Conservation (phyloP, 352 stramenopile species). For the Aphanomyces euteiches region DNA sequence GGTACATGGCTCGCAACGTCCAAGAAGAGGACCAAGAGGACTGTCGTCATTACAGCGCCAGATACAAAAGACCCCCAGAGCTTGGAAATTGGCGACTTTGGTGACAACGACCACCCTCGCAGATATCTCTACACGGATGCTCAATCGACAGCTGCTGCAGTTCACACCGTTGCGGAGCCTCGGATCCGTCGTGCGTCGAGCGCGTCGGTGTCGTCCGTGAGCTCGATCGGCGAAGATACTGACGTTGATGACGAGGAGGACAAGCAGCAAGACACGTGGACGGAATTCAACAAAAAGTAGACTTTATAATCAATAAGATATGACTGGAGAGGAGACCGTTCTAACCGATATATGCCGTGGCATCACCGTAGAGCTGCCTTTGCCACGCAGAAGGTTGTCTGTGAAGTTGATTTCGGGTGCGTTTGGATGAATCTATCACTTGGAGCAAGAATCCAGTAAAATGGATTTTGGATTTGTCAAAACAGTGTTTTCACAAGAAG, state of each 20-base stretch:
- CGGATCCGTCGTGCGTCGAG: not conserved
- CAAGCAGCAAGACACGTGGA: not conserved
- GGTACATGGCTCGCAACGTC: slow-evolving; percentile 2
- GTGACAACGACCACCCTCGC: slow-evolving; percentile 3
- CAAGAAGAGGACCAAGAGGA: not conserved
- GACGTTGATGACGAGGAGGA: not conserved
- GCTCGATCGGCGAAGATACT: no score
- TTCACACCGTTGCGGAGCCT: not conserved
- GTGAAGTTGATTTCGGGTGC: no score
- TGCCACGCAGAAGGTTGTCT: no score
- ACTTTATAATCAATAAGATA: not conserved
- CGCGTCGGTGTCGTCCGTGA: not conserved
- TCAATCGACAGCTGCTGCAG: slow-evolving; percentile 2
- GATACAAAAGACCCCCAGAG: not conserved
- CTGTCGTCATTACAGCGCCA: not conserved
- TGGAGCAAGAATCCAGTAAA: no score
- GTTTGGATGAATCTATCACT: no score
- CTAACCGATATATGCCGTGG: no score
- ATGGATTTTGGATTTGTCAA: no score
- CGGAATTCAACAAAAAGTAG: slow-evolving; percentile 11
- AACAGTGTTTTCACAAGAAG: no score
- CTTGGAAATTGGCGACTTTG: slow-evolving; percentile 12
- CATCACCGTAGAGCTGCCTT: no score
- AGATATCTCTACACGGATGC: slow-evolving; percentile 9
- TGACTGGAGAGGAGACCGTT: no score